Conservation (phyloP, 2,329 filamentous ascomycete genomes). For the Graphilbum fragrans region DNA sequence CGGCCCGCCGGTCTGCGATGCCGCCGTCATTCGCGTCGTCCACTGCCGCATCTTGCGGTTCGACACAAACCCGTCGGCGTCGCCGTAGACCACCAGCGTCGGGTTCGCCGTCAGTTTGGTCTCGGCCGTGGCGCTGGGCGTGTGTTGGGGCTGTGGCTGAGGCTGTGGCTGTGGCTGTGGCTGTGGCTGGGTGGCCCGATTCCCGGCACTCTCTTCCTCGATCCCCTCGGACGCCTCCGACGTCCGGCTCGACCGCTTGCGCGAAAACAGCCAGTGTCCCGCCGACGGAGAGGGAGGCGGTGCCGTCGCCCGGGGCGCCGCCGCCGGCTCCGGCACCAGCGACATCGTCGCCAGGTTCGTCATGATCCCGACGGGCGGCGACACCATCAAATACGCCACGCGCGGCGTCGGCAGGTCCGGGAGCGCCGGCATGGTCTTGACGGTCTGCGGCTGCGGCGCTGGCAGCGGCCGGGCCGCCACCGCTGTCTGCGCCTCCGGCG, state of each 20-base stretch:
- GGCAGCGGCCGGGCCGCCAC: background rate
- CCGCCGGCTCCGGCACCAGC: conserved; percentile 21
- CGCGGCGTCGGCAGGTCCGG: conserved; percentile 24
- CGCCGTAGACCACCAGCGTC: conserved; percentile 63
- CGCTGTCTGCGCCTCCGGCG: background rate
- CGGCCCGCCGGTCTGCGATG: conserved; percentile 7
- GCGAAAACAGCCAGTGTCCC: too few relatives aligned
- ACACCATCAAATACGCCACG: conserved; percentile 52
- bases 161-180: too few relatives aligned
- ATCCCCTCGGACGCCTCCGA: background rate
- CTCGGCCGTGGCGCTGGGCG: conserved; percentile 24
- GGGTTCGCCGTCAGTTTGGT: conserved; percentile 44
- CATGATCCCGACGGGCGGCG: conserved; percentile 50
- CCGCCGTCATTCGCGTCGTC: conserved; percentile 34
- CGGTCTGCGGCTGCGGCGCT: background rate
- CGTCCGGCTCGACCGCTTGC: background rate
- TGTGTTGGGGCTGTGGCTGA: too few relatives aligned
- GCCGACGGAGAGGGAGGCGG: background rate
- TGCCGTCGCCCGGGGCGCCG: too few relatives aligned
- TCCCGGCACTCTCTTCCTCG: background rate
- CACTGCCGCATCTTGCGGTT: conserved; percentile 53
- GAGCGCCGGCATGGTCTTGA: conserved; percentile 12
- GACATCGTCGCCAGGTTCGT: conserved; percentile 52
- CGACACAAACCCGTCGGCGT: conserved; percentile 61
- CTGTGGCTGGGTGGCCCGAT: conserved; percentile 16